These are phyloP conservation scores for carrot (Daucus carota) DNA, from an alignment of 129 eudicot species.

Conservation along the genomic window DNA sequence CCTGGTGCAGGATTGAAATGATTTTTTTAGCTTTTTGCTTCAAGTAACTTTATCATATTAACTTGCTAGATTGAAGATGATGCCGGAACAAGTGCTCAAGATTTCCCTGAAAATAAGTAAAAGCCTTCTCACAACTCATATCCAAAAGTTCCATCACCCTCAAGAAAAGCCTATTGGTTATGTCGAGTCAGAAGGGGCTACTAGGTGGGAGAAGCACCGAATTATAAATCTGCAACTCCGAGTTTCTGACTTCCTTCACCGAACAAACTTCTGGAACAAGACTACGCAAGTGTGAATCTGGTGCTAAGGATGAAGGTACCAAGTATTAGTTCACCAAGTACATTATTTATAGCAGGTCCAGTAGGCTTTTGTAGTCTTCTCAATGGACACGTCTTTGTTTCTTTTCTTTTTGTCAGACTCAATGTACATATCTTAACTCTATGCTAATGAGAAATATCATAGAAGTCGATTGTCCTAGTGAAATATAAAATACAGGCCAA, in stretches of 20 bases:
- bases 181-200: slow-evolving; percentile 65
- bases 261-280: slow-evolving; percentile 19
- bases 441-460: not conserved
- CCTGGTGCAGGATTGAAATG: not conserved
- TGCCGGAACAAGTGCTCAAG: slow-evolving; percentile 6
- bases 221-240: slow-evolving; percentile 5
- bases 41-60: slow-evolving; percentile 1
- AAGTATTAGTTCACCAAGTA: slow-evolving; percentile 76
- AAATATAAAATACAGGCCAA: no score
- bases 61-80: slow-evolving; percentile 35
- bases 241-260: slow-evolving; percentile 1
- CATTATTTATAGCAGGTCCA: slow-evolving; percentile 37
- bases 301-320: slow-evolving; percentile 65
- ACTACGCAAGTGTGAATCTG: slow-evolving; percentile 67
- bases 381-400: not conserved
- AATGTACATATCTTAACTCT: not conserved
- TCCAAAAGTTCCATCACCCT: slow-evolving; percentile 40
- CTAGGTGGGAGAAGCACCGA: slow-evolving; percentile 31
- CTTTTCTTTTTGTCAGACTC: no score
- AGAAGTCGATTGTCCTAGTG: not conserved
- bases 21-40: not conserved
- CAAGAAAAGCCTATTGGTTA: slow-evolving; percentile 34
- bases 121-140: slow-evolving; percentile 46
- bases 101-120: slow-evolving; percentile 18
- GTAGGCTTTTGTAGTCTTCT: slow-evolving; percentile 8